Conservation (phyloP, 495 filamentous ascomycete species). For the Aspergillus cristatus region DNA sequence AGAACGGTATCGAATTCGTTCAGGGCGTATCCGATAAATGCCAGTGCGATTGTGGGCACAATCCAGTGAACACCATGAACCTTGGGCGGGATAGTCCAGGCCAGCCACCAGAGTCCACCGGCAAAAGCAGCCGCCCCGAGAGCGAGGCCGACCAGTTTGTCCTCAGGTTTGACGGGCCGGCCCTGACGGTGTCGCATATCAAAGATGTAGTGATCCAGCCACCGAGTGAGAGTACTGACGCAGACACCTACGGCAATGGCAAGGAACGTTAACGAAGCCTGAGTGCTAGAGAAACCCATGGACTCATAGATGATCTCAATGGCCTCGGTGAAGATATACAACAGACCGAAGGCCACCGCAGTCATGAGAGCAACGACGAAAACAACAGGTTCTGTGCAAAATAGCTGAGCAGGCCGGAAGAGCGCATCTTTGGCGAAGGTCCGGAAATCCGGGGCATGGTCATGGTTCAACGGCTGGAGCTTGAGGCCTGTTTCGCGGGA, state of each 20-base stretch:
- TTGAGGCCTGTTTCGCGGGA: slow-evolving; percentile 15
- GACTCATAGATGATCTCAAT: slow-evolving; percentile 24
- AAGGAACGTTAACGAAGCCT: slow-evolving; percentile 31
- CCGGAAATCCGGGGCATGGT: slow-evolving; percentile 17
- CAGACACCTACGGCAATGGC: slow-evolving; percentile 24
- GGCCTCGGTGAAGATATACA: slow-evolving; percentile 40
- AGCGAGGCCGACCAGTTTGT: slow-evolving; percentile 32
- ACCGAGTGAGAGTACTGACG: slow-evolving; percentile 20
- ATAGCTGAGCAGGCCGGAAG: slow-evolving; percentile 24
- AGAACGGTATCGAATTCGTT: slow-evolving; percentile 38
- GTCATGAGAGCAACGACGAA: slow-evolving; percentile 21
- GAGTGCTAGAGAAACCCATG: slow-evolving; percentile 18
- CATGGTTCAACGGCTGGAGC: slow-evolving; percentile 20
- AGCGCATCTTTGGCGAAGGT: slow-evolving; percentile 23
- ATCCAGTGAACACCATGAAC: slow-evolving; percentile 23
- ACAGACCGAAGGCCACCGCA: slow-evolving; percentile 24
- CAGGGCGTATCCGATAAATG: slow-evolving; percentile 32
- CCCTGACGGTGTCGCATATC: slow-evolving; percentile 6
- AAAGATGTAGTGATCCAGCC: slow-evolving; percentile 20
- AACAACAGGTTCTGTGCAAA: slow-evolving; percentile 34
- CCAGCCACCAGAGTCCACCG: slow-evolving; percentile 33
- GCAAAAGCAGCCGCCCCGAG: slow-evolving; percentile 31
- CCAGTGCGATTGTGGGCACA: slow-evolving; percentile 21
- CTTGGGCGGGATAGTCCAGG: slow-evolving; percentile 34
- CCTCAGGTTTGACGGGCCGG: slow-evolving; percentile 20